Evolutionary conservation across 2,329 filamentous ascomycete species (phyloP).

Genomic region (Sporothrix curviconia): DNA sequence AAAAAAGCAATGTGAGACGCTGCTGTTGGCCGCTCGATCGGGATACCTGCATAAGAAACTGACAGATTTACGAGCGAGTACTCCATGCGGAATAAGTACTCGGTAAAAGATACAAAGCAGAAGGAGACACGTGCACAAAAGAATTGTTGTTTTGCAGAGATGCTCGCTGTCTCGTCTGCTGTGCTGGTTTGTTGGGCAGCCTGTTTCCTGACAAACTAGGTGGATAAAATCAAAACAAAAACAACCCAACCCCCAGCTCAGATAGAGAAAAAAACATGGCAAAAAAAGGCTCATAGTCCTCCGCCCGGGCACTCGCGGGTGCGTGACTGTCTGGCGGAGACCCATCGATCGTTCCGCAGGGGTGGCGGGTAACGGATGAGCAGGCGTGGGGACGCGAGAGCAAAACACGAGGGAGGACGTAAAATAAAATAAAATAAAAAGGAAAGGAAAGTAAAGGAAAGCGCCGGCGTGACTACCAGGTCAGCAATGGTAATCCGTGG

Average conservation of each 20-base stretch:
- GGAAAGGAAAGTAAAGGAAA: background rate
- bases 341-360: slow-evolving; percentile 1
- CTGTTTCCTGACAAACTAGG: too few relatives aligned
- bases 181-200: too few relatives aligned
- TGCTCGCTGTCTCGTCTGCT: background rate
- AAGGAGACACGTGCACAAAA: background rate
- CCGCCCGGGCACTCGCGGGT: background rate
- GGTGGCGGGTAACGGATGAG: slow-evolving; percentile 2
- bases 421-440: background rate
- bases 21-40: background rate
- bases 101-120: too few relatives aligned
- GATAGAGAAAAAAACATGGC: background rate
- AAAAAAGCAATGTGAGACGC: slow-evolving; percentile 4
- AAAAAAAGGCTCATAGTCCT: background rate
- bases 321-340: background rate
- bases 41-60: background rate
- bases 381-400: background rate
- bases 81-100: too few relatives aligned
- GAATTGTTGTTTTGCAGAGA: background rate
- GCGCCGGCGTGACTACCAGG: background rate
- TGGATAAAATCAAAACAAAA: too few relatives aligned
- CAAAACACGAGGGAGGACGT: background rate
- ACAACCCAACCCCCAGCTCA: too few relatives aligned
- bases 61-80: too few relatives aligned
- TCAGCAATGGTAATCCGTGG: background rate